phyloP scores from a whole-genome alignment of 495 filamentous ascomycete genomes.

The Annulohypoxylon bovei region DNA sequence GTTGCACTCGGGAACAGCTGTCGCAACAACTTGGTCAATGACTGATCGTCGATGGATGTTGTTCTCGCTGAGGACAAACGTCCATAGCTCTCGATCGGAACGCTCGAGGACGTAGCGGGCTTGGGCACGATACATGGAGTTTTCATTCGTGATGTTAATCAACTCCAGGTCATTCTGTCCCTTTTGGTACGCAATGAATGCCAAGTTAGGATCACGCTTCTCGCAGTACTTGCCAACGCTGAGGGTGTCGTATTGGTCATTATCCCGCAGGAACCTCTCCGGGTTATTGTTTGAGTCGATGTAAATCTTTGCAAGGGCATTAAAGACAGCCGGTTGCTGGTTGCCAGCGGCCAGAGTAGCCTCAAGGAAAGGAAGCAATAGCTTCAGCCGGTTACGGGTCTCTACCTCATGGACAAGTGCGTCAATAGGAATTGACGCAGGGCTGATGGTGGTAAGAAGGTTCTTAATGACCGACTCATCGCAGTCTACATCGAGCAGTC shows the following conservation, averaged over 20 bases:
- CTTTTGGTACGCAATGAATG: slow-evolving; percentile 95
- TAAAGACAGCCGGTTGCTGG: slow-evolving; percentile 97
- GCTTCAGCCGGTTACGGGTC: slow-evolving; percentile 92
- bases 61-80: slow-evolving; percentile 92
- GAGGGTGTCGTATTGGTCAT: slow-evolving; percentile 94
- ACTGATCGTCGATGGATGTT: slow-evolving; percentile 93
- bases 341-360: slow-evolving; percentile 89
- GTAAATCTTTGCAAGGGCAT: slow-evolving; percentile 99
- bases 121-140: slow-evolving; percentile 98
- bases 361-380: slow-evolving; percentile 96
- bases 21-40: slow-evolving; percentile 96
- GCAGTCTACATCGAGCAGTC: slow-evolving; percentile 96
- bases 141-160: slow-evolving; percentile 98
- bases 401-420: slow-evolving; percentile 96
- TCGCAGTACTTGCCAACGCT: slow-evolving; percentile 98
- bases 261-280: slow-evolving; percentile 98
- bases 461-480: slow-evolving; percentile 96
- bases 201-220: slow-evolving; percentile 97
- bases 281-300: slow-evolving; percentile 99
- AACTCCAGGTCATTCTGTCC: slow-evolving; percentile 97
- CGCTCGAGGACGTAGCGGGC: slow-evolving; percentile 94
- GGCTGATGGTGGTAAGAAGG: slow-evolving; percentile 86
- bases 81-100: slow-evolving; percentile 90
- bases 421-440: slow-evolving; percentile 89
- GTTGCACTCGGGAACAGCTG: slow-evolving; percentile 91